Conservation (phyloP, 192 early-diverging fungal species). For the Entomortierella lignicola region DNA sequence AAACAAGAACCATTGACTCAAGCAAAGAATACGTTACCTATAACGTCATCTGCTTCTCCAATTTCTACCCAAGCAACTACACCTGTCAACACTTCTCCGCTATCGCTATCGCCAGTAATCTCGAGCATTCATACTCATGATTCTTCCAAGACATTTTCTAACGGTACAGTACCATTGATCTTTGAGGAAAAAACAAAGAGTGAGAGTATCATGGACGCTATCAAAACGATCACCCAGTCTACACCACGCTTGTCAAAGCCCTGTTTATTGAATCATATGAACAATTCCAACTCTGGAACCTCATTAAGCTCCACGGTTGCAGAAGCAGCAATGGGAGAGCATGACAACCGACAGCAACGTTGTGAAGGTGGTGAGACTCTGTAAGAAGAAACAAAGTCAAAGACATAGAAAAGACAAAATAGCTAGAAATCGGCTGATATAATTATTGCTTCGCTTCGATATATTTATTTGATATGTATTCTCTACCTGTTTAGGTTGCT, state of each 20-base stretch:
- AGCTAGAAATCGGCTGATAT: background rate
- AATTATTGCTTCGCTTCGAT: no score
- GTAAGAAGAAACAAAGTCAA: background rate
- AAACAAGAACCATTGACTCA: no score
- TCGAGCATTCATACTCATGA: background rate
- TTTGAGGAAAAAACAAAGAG: background rate
- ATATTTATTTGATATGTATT: background rate
- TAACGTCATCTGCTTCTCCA: no score
- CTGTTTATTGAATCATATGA: background rate
- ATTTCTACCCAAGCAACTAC: no score
- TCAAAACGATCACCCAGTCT: slow-evolving; percentile 16
- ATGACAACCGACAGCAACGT: background rate
- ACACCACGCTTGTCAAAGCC: slow-evolving; percentile 1
- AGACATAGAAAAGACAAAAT: background rate
- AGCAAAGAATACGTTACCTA: no score
- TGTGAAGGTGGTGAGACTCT: background rate
- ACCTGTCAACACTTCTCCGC: no score
- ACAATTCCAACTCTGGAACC: background rate
- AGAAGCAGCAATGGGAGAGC: background rate
- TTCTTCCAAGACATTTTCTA: background rate
- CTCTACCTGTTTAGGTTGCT: no score
- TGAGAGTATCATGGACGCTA: slow-evolving; percentile 6
- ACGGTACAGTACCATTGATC: background rate
- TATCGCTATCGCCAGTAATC: no score
- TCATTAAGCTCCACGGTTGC: background rate